phyloP scores from a whole-genome alignment of 2,329 filamentous ascomycete genomes.

The Juglanconis oblonga region DNA sequence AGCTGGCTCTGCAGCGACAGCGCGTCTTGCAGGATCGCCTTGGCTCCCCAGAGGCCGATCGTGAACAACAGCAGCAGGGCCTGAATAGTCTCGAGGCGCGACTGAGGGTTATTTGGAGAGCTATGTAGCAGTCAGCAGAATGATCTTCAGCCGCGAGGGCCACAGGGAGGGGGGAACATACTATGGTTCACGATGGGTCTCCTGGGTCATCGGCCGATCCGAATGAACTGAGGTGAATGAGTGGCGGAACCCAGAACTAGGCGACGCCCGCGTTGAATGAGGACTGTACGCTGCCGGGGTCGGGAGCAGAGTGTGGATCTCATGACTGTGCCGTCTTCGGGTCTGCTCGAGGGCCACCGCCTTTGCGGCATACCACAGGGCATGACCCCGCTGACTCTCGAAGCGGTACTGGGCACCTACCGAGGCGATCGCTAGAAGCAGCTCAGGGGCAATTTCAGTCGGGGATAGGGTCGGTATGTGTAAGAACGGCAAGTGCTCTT shows the following conservation, averaged over 20 bases:
- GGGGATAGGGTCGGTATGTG: conserved; percentile 66
- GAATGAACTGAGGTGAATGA: conserved; percentile 58
- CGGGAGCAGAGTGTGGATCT: conserved; percentile 54
- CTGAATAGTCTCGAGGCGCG: conserved; percentile 63
- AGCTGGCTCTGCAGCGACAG: conserved; percentile 58
- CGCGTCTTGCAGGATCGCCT: conserved; percentile 58
- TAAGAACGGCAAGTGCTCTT: conserved; percentile 59
- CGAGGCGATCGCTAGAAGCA: conserved; percentile 65
- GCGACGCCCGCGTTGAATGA: conserved; percentile 57
- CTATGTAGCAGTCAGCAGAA: conserved; percentile 28
- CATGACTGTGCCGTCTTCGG: conserved; percentile 52
- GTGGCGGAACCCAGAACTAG: conserved; percentile 54
- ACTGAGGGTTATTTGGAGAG: conserved; percentile 57
- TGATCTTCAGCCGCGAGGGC: neutral
- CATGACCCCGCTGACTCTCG: conserved; percentile 56
- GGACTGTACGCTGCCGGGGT: conserved; percentile 58
- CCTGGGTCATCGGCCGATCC: conserved; percentile 54
- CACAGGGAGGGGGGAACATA: conserved; percentile 34
- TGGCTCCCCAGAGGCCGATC: conserved; percentile 59
- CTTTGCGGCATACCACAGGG: conserved; percentile 60
- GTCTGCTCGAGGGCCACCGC: conserved; percentile 58
- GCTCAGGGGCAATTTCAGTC: conserved; percentile 63
- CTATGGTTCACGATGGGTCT: conserved; percentile 59
- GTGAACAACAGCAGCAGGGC: conserved; percentile 60
- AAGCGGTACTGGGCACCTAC: conserved; percentile 67